A percentile compares a stretch with the other conserved stretches of the same genome.
Conservation (phyloP, 495 filamentous ascomycete genomes). For the Neurospora pannonica region DNA sequence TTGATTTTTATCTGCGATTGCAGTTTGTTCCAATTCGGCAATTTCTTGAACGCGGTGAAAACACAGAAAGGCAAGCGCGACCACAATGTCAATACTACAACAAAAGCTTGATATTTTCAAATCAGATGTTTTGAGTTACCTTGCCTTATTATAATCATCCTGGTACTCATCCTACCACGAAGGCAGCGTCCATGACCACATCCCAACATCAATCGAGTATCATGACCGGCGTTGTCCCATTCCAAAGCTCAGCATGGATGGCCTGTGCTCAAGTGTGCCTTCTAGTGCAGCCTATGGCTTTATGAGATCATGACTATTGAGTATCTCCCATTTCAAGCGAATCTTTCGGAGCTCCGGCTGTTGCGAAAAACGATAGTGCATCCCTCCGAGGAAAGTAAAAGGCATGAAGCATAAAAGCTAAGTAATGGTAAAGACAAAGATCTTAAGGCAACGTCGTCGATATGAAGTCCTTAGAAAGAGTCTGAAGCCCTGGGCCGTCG, state of each 20-base stretch:
- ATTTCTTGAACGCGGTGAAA: not conserved
- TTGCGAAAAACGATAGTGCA: not conserved
- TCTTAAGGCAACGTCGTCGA: not conserved
- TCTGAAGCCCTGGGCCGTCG: not conserved
- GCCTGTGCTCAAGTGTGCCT: not conserved
- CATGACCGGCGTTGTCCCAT: not conserved
- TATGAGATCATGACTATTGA: not conserved
- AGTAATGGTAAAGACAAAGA: not conserved
- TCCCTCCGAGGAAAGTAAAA: not conserved
- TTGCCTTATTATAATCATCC: not conserved
- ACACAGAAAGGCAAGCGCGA: not conserved
- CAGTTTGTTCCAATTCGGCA: not conserved
- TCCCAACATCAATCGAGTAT: not conserved
- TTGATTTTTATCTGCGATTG: not conserved
- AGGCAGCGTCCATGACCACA: not conserved
- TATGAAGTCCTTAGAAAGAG: not conserved
- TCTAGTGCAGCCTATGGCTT: not conserved
- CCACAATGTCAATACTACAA: not conserved
- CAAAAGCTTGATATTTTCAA: not conserved
- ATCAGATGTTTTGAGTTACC: not conserved
- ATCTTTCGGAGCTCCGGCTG: not conserved
- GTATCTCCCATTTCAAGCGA: not conserved
- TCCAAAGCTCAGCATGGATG: not conserved
- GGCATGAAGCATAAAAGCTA: not conserved
- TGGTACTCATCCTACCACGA: not conserved